Evolutionary conservation across 2,329 filamentous ascomycete species (phyloP).

Genomic region (Coniochaeta sp.): DNA sequence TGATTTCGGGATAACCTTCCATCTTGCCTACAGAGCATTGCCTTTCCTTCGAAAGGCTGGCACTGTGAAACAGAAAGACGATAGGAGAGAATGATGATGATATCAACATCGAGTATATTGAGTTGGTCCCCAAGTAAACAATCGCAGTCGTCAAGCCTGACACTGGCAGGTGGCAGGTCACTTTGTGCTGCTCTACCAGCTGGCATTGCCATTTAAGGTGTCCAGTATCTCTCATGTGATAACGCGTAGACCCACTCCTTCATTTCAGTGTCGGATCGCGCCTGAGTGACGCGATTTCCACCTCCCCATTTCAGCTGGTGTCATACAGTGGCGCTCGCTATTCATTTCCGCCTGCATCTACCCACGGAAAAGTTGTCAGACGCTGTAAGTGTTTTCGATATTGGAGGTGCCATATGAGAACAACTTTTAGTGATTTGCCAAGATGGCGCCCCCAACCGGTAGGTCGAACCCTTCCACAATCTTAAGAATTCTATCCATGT

Average conservation of each 20-base stretch:
- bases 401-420: neutral
- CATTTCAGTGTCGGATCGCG: neutral
- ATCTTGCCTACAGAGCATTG: neutral
- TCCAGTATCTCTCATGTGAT: neutral
- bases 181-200: neutral
- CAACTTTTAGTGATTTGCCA: neutral
- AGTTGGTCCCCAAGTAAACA: neutral
- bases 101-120: neutral
- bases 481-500: neutral
- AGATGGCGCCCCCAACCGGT: neutral
- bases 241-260: neutral
- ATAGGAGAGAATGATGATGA: neutral
- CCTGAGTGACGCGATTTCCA: neutral
- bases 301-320: neutral
- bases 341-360: neutral
- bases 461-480: neutral
- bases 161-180: neutral
- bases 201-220: neutral
- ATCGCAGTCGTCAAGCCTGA: neutral
- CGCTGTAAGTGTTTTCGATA: neutral
- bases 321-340: neutral
- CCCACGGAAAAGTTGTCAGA: neutral
- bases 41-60: neutral
- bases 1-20: constrained; percentile 4
- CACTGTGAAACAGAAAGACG: neutral